Evolutionary conservation across 2,329 filamentous ascomycete genomes (phyloP).

Genomic region (Ilyonectria robusta): DNA sequence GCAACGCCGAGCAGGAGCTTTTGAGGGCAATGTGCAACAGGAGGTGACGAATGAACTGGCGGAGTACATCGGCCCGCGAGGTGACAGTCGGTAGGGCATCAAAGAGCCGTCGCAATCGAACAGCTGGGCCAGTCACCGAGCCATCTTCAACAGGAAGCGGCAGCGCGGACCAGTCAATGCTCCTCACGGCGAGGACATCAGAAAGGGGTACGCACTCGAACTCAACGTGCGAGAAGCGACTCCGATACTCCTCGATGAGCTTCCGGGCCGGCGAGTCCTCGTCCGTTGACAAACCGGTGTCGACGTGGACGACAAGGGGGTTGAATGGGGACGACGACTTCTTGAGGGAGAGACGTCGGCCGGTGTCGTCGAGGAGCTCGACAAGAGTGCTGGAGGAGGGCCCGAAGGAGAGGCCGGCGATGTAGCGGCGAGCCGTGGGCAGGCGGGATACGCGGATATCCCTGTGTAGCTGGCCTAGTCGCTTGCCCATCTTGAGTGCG

Average conservation of each 20-base stretch:
- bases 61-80: constrained; percentile 80
- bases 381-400: constrained; percentile 84
- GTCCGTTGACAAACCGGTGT: constrained; percentile 55
- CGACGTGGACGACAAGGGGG: constrained; percentile 72
- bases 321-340: constrained; percentile 78
- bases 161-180: constrained; percentile 69
- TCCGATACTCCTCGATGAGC: constrained; percentile 67
- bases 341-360: constrained; percentile 74
- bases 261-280: constrained; percentile 54
- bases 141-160: constrained; percentile 40
- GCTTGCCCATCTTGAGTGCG: constrained; percentile 83
- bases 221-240: constrained; percentile 75
- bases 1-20: constrained; percentile 75
- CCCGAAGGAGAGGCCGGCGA: constrained; percentile 88
- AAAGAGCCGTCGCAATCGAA: constrained; percentile 69
- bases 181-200: constrained; percentile 67
- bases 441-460: constrained; percentile 58
- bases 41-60: constrained; percentile 79
- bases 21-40: constrained; percentile 75
- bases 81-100: constrained; percentile 78
- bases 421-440: constrained; percentile 62
- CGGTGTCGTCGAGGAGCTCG: constrained; percentile 80
- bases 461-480: constrained; percentile 68
- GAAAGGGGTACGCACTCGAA: constrained; percentile 77
- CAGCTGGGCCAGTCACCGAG: constrained; percentile 47